Base-by-base conservation (phyloP, 139 green algal species). In the Penium margaritaceum region DNA sequence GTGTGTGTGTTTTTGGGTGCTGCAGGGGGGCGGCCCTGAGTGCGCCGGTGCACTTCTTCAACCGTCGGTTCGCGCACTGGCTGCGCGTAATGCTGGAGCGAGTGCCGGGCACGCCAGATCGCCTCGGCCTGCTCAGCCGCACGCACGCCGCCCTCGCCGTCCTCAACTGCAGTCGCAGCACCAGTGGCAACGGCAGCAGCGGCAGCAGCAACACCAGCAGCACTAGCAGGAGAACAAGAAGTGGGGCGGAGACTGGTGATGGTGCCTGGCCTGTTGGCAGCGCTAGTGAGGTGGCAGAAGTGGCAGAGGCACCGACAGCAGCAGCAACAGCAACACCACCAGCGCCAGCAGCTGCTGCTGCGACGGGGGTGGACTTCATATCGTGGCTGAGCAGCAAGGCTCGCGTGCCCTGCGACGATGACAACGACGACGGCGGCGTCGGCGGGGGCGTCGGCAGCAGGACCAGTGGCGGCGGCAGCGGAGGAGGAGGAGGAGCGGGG, bases 361-460 rank as follows among this genome's bases (percentile, higher is more conserved):
- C 32, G 30, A 19, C 58, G 5, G 14, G 27, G 27, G 32, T n/a
- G 58, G 58, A 66, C 30, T 66, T 66, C 5, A 38, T 66, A 3
- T 44, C 58, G 5, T 66, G 33, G 32, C 58, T 66, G 32, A 37
- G 24, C 19, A 66, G 24, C 58, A 66, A 66, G 58, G 30, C 58
- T 4, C 30, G 58, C 32, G 2, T 66, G 32, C 19, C 29, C 33
- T 24, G 30, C 58, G 14, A 14, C 43, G 43, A 17, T 17, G 17
- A 54, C 43, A 54, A 54, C 17, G 43, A 54, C 43, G 17, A 17
- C 17, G 43, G 17, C n/a, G n/a, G n/a, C n/a, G n/a, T n/a, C n/a
- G n/a, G n/a, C n/a, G n/a, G n/a, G n/a, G n/a, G n/a, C n/a, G n/a
- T n/a, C n/a, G n/a, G n/a, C n/a, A n/a, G n/a, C n/a, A n/a, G n/a